A percentile compares a stretch with the other conserved stretches of the same genome.
Evolutionary conservation across 2,329 filamentous ascomycete species (phyloP).

Genomic region (Elsinoe arachidis): DNA sequence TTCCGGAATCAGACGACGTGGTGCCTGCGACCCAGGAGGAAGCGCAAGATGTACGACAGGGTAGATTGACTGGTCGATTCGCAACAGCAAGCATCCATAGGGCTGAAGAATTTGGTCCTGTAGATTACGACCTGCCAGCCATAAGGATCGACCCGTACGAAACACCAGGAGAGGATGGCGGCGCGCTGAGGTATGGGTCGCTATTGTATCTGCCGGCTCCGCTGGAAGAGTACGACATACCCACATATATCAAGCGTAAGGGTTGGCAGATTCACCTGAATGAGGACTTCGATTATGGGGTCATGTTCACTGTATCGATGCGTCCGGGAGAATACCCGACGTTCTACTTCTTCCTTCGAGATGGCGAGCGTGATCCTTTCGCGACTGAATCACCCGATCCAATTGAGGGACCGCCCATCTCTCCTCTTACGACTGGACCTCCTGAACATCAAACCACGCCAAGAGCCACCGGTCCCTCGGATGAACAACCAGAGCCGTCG

Average conservation of each 20-base stretch:
- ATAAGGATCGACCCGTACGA: neutral
- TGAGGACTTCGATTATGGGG: neutral
- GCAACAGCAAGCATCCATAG: neutral
- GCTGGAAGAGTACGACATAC: neutral
- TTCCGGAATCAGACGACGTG: neutral
- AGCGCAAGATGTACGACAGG: neutral
- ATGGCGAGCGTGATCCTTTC: neutral
- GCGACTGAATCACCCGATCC: too few relatives aligned
- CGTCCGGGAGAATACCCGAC: neutral
- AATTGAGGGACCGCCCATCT: too few relatives aligned
- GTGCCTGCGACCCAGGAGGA: neutral
- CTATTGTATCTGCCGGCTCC: neutral
- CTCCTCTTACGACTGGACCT: too few relatives aligned
- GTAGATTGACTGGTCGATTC: neutral
- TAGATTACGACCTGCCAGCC: slow-evolving; percentile 10
- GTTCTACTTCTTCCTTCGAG: neutral
- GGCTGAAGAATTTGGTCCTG: neutral
- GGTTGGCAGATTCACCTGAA: neutral
- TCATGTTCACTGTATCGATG: neutral
- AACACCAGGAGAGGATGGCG: neutral
- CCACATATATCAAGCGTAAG: neutral
- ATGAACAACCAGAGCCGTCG: neutral
- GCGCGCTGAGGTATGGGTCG: neutral
- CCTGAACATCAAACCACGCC: neutral
- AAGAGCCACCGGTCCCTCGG: neutral